These are phyloP conservation scores for Bisporella sp. DNA, from an alignment of 2,329 filamentous ascomycete genomes.

Conservation along the genomic window DNA sequence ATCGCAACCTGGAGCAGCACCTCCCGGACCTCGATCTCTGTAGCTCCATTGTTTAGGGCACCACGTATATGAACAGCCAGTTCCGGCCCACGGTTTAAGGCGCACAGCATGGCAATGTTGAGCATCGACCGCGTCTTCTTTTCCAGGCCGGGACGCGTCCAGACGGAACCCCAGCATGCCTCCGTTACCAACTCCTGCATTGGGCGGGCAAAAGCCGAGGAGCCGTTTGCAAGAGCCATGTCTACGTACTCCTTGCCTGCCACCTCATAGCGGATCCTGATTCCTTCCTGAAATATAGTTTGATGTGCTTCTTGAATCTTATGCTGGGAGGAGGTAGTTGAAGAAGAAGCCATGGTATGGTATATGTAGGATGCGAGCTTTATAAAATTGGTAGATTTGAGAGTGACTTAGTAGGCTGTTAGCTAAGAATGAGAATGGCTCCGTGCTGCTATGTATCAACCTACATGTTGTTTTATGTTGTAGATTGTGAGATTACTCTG, in stretches of 20 bases:
- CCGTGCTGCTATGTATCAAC: no score
- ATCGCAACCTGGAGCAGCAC: slow-evolving; percentile 41
- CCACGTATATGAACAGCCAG: slow-evolving; percentile 54
- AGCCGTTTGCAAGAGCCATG: slow-evolving; percentile 39
- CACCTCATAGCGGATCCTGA: slow-evolving; percentile 40
- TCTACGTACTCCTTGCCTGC: slow-evolving; percentile 44
- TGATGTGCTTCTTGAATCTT: no score
- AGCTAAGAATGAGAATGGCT: no score
- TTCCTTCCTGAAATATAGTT: slow-evolving; percentile 34
- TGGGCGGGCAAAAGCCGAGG: slow-evolving; percentile 47
- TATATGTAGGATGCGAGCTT: no score
- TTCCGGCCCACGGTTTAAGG: slow-evolving; percentile 50
- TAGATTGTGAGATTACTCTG: no score
- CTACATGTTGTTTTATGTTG: no score
- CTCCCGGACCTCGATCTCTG: slow-evolving; percentile 55
- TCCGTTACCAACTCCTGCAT: slow-evolving; percentile 58
- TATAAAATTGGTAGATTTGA: no score
- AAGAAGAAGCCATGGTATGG: no score
- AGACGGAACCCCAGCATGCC: slow-evolving; percentile 56
- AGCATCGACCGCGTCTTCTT: slow-evolving; percentile 53
- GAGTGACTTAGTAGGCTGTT: no score
- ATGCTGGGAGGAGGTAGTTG: no score
- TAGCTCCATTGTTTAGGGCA: slow-evolving; percentile 54
- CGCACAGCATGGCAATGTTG: slow-evolving; percentile 59
- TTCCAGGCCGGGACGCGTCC: slow-evolving; percentile 54